phyloP scores from a whole-genome alignment of 768 basidiomycete species.

The Leccinum subtestaceum region DNA sequence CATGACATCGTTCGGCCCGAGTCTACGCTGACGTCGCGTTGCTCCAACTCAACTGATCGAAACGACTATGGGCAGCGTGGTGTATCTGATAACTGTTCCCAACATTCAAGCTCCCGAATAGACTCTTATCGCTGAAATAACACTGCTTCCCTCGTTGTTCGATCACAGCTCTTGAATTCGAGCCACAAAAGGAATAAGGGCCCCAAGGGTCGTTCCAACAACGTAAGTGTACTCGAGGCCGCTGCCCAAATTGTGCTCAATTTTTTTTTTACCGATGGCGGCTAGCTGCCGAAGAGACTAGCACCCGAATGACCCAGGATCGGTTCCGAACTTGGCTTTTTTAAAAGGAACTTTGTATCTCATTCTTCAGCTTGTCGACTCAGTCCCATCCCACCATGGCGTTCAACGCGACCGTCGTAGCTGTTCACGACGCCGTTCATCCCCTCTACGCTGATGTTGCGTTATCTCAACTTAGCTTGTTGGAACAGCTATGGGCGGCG shows the following conservation, averaged over 20 bases:
- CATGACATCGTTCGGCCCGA: slow-evolving; percentile 31
- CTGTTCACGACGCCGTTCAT: slow-evolving; percentile 32
- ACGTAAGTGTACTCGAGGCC: no score
- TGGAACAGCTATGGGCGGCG: slow-evolving; percentile 77
- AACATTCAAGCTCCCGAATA: no score
- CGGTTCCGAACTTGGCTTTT: background rate
- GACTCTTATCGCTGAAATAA: no score
- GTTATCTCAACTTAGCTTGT: slow-evolving; percentile 57
- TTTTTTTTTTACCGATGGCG: no score
- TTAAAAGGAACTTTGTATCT: background rate
- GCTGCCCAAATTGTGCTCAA: no score
- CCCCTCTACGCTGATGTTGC: slow-evolving; percentile 58
- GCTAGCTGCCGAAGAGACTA: no score
- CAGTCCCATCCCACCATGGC: slow-evolving; percentile 34
- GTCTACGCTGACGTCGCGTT: slow-evolving; percentile 62
- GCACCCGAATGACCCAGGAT: no score
- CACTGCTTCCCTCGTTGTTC: no score
- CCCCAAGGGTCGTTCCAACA: no score
- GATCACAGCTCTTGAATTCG: no score
- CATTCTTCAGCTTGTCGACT: background rate
- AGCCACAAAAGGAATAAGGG: no score
- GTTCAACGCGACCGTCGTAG: slow-evolving; percentile 39
- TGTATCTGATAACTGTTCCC: slow-evolving; percentile 43
- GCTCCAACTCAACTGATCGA: slow-evolving; percentile 61
- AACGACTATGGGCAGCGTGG: slow-evolving; percentile 82